These are phyloP conservation scores for Babesia caballi DNA, from an alignment of 169 alveolate genomes.

Conservation along the genomic window DNA sequence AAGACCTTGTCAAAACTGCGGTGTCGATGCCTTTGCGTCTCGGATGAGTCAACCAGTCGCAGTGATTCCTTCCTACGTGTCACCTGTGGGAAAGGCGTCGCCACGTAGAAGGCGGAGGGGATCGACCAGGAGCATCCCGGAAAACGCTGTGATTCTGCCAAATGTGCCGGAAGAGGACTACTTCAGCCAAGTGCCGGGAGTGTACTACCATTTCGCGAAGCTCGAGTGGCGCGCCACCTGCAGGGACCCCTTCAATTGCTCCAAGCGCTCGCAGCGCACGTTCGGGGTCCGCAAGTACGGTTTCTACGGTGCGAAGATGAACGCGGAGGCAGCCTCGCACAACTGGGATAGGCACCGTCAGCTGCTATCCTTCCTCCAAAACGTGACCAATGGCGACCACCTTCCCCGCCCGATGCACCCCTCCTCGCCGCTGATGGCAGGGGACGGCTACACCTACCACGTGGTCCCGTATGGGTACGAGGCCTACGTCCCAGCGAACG, in stretches of 20 bases:
- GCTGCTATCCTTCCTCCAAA: background rate
- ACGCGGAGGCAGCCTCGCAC: constrained; percentile 47
- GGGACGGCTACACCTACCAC: background rate
- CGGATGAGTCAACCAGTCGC: background rate
- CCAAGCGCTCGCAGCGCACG: constrained; percentile 62
- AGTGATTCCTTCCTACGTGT: background rate
- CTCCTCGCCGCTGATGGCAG: background rate
- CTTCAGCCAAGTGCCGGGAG: constrained; percentile 56
- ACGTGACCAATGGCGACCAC: background rate
- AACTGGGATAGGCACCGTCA: constrained; percentile 27
- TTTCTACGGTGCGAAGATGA: constrained; percentile 55
- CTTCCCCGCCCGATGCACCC: background rate
- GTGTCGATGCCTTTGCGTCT: no score
- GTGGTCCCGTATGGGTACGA: background rate
- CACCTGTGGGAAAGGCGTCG: background rate
- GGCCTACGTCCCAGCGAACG: background rate
- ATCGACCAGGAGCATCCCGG: background rate
- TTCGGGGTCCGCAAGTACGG: constrained; percentile 66
- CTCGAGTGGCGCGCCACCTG: constrained; percentile 67
- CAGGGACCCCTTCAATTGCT: constrained; percentile 60
- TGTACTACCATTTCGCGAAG: constrained; percentile 60
- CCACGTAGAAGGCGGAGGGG: constrained; percentile 12
- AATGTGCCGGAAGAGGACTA: constrained; percentile 53
- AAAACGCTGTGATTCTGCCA: constrained; percentile 29
- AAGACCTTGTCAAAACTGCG: background rate